Evolutionary conservation across 2,329 filamentous ascomycete species (phyloP), one percentile per base, ranked within the genome.

Genomic region (Nigrospora osmanthi): DNA sequence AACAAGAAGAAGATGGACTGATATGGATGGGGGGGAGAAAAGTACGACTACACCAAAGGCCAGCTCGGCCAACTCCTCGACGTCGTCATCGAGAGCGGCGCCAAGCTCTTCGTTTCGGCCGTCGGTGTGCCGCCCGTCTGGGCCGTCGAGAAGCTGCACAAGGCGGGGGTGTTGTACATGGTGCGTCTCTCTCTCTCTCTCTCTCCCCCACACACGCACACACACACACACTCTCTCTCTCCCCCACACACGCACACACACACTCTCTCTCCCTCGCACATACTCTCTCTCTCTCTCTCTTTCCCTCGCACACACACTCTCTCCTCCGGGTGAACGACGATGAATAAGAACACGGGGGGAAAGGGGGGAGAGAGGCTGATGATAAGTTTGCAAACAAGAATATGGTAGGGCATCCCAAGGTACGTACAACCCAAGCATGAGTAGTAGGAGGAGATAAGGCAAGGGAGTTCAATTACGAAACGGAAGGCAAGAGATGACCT

Each of bases 341-440:
- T 23, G 6, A 4, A 23, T 23, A 23, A 6, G 19, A 23, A 4
- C 19, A 23, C 6, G 19, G 4, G 19, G 19, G n/a, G n/a, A n/a
- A n/a, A n/a, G n/a, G n/a, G n/a, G n/a, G n/a, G n/a, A n/a, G n/a
- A n/a, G n/a, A n/a, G n/a, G 19, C 19, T 23, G 19, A 23, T 23
- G 36, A 23, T 23, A 39, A n/a, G n/a, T n/a, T n/a, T n/a, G 11
- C 11, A 12, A 7, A 31, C 1, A 13, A 44, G 43, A 97, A 96
- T 83, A 97, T 96, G 91, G 89, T 96, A 66, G 91, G 91, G 53
- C 91, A 96, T 76, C 90, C 91, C 62, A 96, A 96, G 82, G 91
- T 96, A 73, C 89, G 93, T 52, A 38, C 77, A 86, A 70, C 95
- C 95, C n/a, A n/a, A n/a, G n/a, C n/a, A n/a, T n/a, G n/a, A n/a